Conservation (phyloP, 441 rosid genomes). For the Aquilaria agallochum region DNA sequence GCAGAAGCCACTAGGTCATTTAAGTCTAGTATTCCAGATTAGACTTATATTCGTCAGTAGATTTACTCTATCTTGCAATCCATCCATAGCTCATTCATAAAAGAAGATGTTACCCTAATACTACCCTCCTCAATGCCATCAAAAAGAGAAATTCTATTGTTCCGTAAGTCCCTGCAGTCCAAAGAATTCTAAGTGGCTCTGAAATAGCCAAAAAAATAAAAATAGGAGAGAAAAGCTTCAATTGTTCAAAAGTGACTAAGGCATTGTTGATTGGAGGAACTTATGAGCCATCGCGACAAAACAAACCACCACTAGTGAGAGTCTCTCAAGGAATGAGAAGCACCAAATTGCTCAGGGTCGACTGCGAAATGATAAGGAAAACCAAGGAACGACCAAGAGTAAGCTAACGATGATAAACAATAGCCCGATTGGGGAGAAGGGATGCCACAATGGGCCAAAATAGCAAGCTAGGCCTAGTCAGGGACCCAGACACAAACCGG, state of each 20-base stretch:
- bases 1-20: background rate
- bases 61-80: constrained; percentile 84
- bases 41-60: constrained; percentile 80
- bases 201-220: constrained; percentile 3
- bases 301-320: too few relatives aligned
- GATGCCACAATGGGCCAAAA: too few relatives aligned
- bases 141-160: constrained; percentile 67
- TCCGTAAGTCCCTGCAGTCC: constrained; percentile 65
- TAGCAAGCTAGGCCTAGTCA: too few relatives aligned
- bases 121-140: constrained; percentile 99
- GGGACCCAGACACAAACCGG: too few relatives aligned
- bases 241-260: background rate
- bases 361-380: too few relatives aligned
- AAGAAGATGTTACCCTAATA: constrained; percentile 76
- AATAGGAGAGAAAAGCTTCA: background rate
- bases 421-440: too few relatives aligned
- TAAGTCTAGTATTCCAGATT: constrained; percentile 8
- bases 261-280: too few relatives aligned
- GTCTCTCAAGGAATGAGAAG: too few relatives aligned
- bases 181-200: constrained; percentile 7
- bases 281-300: too few relatives aligned
- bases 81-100: constrained; percentile 88
- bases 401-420: too few relatives aligned
- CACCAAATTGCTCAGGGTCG: too few relatives aligned
- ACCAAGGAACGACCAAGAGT: too few relatives aligned